These are phyloP conservation scores for Flaveria linearis DNA, from an alignment of 129 eudicot genomes.

Conservation along the genomic window DNA sequence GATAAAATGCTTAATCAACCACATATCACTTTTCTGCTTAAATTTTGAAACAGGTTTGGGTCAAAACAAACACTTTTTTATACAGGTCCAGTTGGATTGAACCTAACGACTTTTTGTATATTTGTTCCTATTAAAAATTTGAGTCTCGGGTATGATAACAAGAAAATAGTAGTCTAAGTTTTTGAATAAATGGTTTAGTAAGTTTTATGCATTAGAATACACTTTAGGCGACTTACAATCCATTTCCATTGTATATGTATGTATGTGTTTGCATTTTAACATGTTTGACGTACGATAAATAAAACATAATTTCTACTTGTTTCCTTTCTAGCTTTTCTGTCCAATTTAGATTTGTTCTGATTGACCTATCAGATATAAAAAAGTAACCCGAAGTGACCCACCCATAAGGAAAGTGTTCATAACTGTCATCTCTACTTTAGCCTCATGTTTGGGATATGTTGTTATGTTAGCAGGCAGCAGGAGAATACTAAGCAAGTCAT, in stretches of 20 bases:
- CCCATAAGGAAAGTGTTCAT: background rate
- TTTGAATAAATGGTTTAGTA: background rate
- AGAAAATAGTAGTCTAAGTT: background rate
- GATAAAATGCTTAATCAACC: background rate
- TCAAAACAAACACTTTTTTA: background rate
- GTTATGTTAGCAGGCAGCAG: constrained; percentile 60
- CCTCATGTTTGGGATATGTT: background rate
- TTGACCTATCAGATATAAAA: background rate
- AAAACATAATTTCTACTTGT: background rate
- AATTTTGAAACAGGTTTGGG: background rate
- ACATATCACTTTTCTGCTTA: background rate
- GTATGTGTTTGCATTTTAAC: background rate
- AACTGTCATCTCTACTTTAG: background rate
- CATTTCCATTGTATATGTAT: background rate
- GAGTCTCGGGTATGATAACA: background rate
- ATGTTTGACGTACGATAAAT: background rate
- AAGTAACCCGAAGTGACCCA: background rate
- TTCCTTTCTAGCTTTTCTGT: background rate
- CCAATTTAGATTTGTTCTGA: background rate
- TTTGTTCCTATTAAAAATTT: too few species aligned
- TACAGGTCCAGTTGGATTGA: background rate
- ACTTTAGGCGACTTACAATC: background rate
- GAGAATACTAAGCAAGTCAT: constrained; percentile 69
- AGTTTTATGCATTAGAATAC: background rate
- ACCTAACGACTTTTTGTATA: too few species aligned